Conservation (phyloP, 768 basidiomycete species). For the Cyathus striatus region DNA sequence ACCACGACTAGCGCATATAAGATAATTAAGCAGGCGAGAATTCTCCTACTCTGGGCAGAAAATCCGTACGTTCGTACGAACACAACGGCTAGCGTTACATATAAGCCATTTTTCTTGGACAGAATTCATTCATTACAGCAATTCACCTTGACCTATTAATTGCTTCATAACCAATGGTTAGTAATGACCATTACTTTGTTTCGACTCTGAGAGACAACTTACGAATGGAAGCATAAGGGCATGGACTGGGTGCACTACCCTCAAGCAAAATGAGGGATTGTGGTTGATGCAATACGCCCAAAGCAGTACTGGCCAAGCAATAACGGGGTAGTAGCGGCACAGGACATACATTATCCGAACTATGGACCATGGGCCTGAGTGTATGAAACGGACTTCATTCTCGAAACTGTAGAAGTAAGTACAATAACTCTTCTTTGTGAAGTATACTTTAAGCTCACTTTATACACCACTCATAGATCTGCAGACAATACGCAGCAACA, state of each 20-base stretch:
- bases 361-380: conserved; percentile 28
- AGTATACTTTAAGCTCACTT: conserved; percentile 18
- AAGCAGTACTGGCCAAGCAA: conserved; percentile 29
- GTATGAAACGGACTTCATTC: conserved; percentile 28
- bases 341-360: conserved; percentile 34
- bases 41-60: conserved; percentile 23
- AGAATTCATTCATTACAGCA: neutral
- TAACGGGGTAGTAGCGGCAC: conserved; percentile 36
- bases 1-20: conserved; percentile 26
- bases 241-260: conserved; percentile 22
- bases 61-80: conserved; percentile 40
- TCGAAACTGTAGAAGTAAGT: conserved; percentile 14
- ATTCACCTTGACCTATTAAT: conserved; percentile 34
- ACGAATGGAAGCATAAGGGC: conserved; percentile 28
- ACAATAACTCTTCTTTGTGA: neutral
- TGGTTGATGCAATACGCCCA: conserved; percentile 34
- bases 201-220: conserved; percentile 6
- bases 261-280: conserved; percentile 20
- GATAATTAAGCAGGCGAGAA: conserved; percentile 21
- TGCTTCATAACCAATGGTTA: conserved; percentile 19
- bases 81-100: conserved; percentile 43
- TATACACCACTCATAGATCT: conserved; percentile 31
- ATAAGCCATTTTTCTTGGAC: too few species aligned
- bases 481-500: conserved; percentile 22
- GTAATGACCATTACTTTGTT: neutral